These are phyloP conservation scores for Helenozyma rhizophorensis DNA, from an alignment of 805 yeast species.

Conservation along the genomic window DNA sequence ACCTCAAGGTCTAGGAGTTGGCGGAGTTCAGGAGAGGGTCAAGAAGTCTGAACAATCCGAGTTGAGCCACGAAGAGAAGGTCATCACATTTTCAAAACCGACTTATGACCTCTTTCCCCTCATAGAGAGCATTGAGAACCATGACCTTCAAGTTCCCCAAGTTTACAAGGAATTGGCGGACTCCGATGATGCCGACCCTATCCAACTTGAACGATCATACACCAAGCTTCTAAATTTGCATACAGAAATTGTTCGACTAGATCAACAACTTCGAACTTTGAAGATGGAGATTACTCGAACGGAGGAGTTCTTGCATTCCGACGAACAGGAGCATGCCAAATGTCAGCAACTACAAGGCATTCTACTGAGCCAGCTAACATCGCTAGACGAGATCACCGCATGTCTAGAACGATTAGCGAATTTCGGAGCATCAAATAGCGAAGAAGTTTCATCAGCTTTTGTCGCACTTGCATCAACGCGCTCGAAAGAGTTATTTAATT, in stretches of 20 bases:
- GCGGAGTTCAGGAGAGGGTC: slow-evolving; percentile 47
- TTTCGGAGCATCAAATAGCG: too few species aligned
- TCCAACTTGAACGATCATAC: slow-evolving; percentile 12
- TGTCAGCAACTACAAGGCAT: too few species aligned
- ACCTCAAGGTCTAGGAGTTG: slow-evolving; percentile 71
- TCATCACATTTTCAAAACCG: slow-evolving; percentile 8
- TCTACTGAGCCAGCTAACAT: too few species aligned
- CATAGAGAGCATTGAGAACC: slow-evolving; percentile 32
- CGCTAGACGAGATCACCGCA: too few species aligned
- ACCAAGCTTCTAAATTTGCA: slow-evolving; percentile 12
- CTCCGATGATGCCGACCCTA: slow-evolving; percentile 4
- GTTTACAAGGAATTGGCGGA: slow-evolving; percentile 33
- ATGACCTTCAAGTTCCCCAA: slow-evolving; percentile 33
- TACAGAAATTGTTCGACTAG: slow-evolving; percentile 13
- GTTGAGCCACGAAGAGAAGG: slow-evolving; percentile 5
- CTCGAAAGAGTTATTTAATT: slow-evolving; percentile 3
- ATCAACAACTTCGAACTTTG: slow-evolving; percentile 2
- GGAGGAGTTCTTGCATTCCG: too few species aligned
- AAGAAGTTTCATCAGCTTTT: too few species aligned
- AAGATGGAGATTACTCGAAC: slow-evolving; percentile 4
- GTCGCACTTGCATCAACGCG: too few species aligned
- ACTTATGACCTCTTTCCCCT: slow-evolving; percentile 27
- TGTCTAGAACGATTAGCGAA: too few species aligned
- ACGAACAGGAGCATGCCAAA: too few species aligned
- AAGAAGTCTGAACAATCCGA: slow-evolving; percentile 10